Evolutionary conservation across 2,329 filamentous ascomycete species (phyloP), one percentile per base, ranked within the genome.

Genomic region (Gaeumannomyces tritici): DNA sequence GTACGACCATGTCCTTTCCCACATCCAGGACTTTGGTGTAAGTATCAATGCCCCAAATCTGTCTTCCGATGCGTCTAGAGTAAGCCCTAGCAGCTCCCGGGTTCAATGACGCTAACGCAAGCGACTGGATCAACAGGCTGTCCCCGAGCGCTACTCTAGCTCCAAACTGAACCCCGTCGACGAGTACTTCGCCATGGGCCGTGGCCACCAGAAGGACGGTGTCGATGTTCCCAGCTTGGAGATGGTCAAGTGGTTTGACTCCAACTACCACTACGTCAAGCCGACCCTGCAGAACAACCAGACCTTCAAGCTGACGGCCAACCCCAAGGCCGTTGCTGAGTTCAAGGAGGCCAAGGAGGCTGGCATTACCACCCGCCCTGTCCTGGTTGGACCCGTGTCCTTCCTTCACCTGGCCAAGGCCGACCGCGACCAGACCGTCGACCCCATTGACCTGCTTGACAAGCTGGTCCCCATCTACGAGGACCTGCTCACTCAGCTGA

Each of bases 231-330:
- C 93, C 71, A 86, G 84, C 74, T 83, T 96, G 79, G 95, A 99
- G 86, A 99, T 99, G 95, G 95, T 99, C 73, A 99, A 99, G 86
- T 99, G 95, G 95, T 99, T 99, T 76, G 95, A 99, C 85, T 96
- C 92, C 69, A 99, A 99, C 89, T 99, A 99, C 89, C 95, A 98
- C 86, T 99, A 99, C 79, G 95, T 98, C 82, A 98, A 98, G 88
- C 95, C 95, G 68, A 97, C 95, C 66, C 87, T 99, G 69, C 92
- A 97, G 81, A 89, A 97, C 82, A 89, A 90, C 85, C 95, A 99
- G 86, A 88, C 85, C 74, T 99, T 99, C 88, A 93, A 89, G 80
- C 91, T 99, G 66, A 79, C 83, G 66, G 80, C 85, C 70, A 89
- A 88, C 78, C 60, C 95, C 77, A 99, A 99, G 89, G 92, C 95